Conservation (phyloP, 768 basidiomycete genomes). For the Tricholoma matsutake region DNA sequence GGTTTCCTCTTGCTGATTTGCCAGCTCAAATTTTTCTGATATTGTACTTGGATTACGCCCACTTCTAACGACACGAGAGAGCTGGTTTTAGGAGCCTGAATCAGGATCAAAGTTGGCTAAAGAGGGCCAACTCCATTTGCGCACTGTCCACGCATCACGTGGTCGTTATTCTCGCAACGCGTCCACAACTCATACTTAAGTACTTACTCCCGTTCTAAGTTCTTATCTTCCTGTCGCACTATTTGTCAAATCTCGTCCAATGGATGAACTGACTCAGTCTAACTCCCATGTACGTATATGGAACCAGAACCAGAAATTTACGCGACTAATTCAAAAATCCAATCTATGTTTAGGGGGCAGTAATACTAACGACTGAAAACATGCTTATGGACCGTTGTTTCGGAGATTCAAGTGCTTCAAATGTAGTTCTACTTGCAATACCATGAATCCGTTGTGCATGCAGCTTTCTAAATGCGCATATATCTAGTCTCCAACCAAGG, state of each 20-base stretch:
- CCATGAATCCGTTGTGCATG: background rate
- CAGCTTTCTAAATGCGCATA: conserved; percentile 6
- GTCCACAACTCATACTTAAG: background rate
- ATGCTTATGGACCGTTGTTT: conserved; percentile 22
- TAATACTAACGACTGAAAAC: background rate
- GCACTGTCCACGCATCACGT: background rate
- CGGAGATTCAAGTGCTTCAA: conserved; percentile 21
- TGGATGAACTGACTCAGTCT: background rate
- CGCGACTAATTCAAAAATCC: background rate
- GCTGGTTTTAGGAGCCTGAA: no score
- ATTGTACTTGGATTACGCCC: no score
- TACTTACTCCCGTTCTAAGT: no score
- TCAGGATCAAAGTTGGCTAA: no score
- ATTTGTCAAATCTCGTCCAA: background rate
- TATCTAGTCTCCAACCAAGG: background rate
- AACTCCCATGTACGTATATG: background rate
- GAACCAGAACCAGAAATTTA: background rate
- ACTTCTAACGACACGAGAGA: no score
- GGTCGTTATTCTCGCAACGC: background rate
- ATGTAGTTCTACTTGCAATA: conserved; percentile 9
- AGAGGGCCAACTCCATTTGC: no score
- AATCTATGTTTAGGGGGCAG: background rate
- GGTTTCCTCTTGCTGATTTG: no score
- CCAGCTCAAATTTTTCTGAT: no score
- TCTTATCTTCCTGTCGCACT: background rate